Evolutionary conservation across 768 basidiomycete genomes (phyloP).

Genomic region (Leccinum rimulosum): DNA sequence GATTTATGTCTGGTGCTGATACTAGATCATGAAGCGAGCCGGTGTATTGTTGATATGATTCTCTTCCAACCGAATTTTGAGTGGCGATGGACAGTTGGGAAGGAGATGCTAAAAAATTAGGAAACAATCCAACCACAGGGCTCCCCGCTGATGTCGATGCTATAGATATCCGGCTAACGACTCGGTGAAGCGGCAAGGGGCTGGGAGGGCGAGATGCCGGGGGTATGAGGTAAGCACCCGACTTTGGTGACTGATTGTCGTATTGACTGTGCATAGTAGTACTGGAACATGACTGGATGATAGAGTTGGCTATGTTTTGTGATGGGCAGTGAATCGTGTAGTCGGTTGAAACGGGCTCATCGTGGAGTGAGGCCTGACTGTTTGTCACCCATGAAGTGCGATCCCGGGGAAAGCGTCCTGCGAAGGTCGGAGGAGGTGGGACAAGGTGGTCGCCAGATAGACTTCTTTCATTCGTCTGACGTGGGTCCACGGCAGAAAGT

Average conservation of each 20-base stretch:
- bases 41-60: conserved; percentile 16
- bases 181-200: background rate
- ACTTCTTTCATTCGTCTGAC: conserved; percentile 8
- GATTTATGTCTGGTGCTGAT: background rate
- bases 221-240: background rate
- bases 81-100: background rate
- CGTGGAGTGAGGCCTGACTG: conserved; percentile 15
- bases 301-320: background rate
- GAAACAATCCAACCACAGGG: conserved; percentile 1
- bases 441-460: conserved; percentile 18
- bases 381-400: conserved; percentile 1
- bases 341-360: conserved; percentile 10
- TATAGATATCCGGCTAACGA: background rate
- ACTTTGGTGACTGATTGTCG: background rate
- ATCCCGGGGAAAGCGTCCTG: conserved; percentile 10
- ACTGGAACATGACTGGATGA: background rate
- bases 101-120: background rate
- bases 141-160: background rate
- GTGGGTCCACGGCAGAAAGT: background rate
- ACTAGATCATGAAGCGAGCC: conserved; percentile 13
- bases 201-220: background rate
- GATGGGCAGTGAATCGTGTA: background rate
- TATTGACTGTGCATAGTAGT: background rate
- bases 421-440: conserved; percentile 9
- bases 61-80: conserved; percentile 16